Base-by-base conservation (phyloP, 371 early-diverging fungal genomes). In the Dichotomocladium elegans region DNA sequence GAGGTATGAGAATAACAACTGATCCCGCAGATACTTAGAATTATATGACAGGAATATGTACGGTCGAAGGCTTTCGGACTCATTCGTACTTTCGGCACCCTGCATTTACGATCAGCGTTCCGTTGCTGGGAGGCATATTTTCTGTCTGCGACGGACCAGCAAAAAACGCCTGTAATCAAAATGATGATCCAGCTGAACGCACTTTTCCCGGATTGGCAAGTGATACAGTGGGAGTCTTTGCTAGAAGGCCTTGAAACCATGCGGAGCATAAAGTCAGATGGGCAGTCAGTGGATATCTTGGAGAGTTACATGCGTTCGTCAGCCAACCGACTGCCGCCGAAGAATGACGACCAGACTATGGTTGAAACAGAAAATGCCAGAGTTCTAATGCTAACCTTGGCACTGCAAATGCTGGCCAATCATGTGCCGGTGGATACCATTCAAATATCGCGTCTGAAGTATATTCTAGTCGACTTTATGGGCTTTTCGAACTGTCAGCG, bases 41-140 rank as follows among this genome's bases (percentile, higher is more conserved):
- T n/a, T n/a, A n/a, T n/a, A n/a, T 51, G 34, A 4, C 41, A 77
- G 78, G 81, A 78, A 64, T 66, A 69, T 51, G 81, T 78, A 3
- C 63, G 81, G 25, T 63, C 70, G 28, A 80, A 80, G 47, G 75
- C 79, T 2, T 62, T 63, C 34, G 61, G 74, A 2, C 55, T 72
- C 17, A 63, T 78, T 4, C 55, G 74, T 28, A 53, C 79, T 0
- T 66, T 80, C 53, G 69, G 70, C 21, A 68, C 74, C 0, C 43
- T 70, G 9, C 77, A 78, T 47, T 33, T 78, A 11, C 59, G 71
- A 17, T 71, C 79, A 7, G 81, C 79, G 0, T 70, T 80, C 24
- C 67, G 79, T 34, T 80, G 81, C 29, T 80, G 78, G 81, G 79
- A 80, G 56, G 78, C 72, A 8, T 76, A 78, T 47, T 80, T 80